Base-by-base conservation (phyloP, 257 asterid genomes). In the Plantago ovata region DNA sequence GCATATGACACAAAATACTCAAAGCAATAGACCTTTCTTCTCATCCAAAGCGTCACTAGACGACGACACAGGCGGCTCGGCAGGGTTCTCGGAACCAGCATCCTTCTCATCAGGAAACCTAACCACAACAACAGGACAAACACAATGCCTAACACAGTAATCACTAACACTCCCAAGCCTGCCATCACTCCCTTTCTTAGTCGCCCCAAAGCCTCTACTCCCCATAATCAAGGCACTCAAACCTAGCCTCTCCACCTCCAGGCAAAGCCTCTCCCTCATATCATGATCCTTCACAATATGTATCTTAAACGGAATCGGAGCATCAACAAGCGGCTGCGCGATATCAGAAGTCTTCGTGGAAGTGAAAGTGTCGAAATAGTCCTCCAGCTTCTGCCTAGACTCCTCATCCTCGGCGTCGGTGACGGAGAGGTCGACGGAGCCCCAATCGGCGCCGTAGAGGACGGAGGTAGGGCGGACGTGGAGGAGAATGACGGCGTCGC, bases 401-500 rank as follows among this genome's bases (percentile, higher is more conserved):
- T 10, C 50, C 39, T 24, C 63, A 50, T 58, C 23, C 11, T 58
- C 63, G 0, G 63, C 51, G 7, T 38, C 46, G 13, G 19, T 11
- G 45, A 55, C 38, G 41, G 60, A 54, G 13, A 54, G n/a, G 6
- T 54, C 60, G 13, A 54, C 32, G 32, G 46, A 55, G 6, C 46
- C 51, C 51, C 51, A 45, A 45, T 45, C 51, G 21, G 51, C 84
- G 14, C 81, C 84, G 69, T 74, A 78, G 0, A 78, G 79, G 68
- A 78, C 77, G 61, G 81, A 71, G 63, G 84, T 75, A 19, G 84
- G 84, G 53, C 81, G 84, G 6, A 75, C 79, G 73, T 79, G 84
- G 14, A 79, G 91, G 73, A 85, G 95, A 32, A 85, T 78, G 60
- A 85, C 88, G 69, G 84, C 77, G 72, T 85, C 91, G 11, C 91